Percentiles rank a stretch among this genome's conserved stretches.
Conservation (phyloP, 805 yeast species). For the Saturnispora silvae region DNA sequence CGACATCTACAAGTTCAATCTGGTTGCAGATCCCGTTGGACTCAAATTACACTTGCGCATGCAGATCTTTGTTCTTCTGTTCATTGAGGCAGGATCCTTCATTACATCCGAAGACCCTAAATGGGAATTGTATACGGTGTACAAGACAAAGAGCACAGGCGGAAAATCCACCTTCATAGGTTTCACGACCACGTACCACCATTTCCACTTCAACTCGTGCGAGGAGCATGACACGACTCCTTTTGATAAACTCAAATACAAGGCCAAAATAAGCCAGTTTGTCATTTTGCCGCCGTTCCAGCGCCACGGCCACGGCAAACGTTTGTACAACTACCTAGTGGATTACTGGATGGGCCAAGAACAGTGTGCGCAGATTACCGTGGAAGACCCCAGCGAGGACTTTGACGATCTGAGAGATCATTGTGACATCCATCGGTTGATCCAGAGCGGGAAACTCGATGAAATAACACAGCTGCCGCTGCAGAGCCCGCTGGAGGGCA, state of each 20-base stretch:
- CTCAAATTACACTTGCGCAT: conserved; percentile 52
- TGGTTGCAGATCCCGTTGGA: conserved; percentile 28
- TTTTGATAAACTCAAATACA: conserved; percentile 24
- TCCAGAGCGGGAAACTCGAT: conserved; percentile 23
- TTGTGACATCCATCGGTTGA: conserved; percentile 52
- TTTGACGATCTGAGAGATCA: conserved; percentile 88
- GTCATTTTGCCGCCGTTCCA: conserved; percentile 80
- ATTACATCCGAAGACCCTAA: conserved; percentile 65
- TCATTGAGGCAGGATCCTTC: conserved; percentile 89
- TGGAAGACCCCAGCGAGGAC: conserved; percentile 89
- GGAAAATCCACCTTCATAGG: conserved; percentile 50
- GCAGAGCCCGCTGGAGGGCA: conserved; percentile 24
- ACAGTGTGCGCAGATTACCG: conserved; percentile 58
- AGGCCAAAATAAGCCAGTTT: conserved; percentile 83
- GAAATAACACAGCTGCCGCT: conserved; percentile 20
- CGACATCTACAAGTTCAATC: conserved; percentile 41
- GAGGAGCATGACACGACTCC: conserved; percentile 21
- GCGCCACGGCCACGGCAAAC: conserved; percentile 58
- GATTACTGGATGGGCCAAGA: conserved; percentile 45
- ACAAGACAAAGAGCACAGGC: conserved; percentile 26
- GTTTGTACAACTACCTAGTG: conserved; percentile 47
- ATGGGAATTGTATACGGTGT: conserved; percentile 70
- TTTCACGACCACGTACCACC: conserved; percentile 72
- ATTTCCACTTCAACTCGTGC: conserved; percentile 63
- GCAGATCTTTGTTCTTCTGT: conserved; percentile 70